A percentile compares a stretch with the other conserved stretches of the same genome.
Conservation (phyloP, 495 filamentous ascomycete genomes). For the Penicillium cosmopolitanum region DNA sequence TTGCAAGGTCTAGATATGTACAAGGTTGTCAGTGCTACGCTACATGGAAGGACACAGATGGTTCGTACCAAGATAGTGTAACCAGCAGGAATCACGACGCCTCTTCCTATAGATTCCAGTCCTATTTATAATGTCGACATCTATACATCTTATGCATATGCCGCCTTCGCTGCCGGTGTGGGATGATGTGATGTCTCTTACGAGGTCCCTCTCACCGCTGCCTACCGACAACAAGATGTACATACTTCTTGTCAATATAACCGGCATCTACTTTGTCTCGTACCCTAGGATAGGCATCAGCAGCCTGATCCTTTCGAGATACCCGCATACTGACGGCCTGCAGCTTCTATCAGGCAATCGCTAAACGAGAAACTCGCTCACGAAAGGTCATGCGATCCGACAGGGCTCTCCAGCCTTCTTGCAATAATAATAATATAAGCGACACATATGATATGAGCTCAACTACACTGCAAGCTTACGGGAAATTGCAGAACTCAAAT, state of each 20-base stretch:
- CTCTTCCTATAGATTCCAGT: not conserved
- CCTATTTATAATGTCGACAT: slow-evolving; percentile 11
- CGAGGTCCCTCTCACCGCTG: slow-evolving; percentile 1
- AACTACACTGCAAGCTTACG: not conserved
- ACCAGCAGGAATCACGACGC: slow-evolving; percentile 7
- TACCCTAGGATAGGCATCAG: not conserved
- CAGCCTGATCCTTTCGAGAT: not conserved
- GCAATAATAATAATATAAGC: not conserved
- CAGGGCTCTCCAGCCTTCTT: not conserved
- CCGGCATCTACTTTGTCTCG: not conserved
- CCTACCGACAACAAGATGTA: not conserved
- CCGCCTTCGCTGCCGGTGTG: not conserved
- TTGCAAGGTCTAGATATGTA: not conserved
- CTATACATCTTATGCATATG: not conserved
- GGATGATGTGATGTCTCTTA: slow-evolving; percentile 4
- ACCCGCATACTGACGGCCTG: slow-evolving; percentile 2
- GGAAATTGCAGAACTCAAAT: not conserved
- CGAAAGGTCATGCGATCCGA: slow-evolving; percentile 7
- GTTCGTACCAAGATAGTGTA: slow-evolving; percentile 18
- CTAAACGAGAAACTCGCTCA: not conserved
- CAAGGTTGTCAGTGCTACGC: slow-evolving; percentile 13
- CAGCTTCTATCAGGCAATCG: not conserved
- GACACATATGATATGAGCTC: slow-evolving; percentile 2
- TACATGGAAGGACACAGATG: slow-evolving; percentile 10
- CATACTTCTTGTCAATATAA: not conserved